Conservation (phyloP, 2,329 filamentous ascomycete genomes). For the Aschersonia sp. region DNA sequence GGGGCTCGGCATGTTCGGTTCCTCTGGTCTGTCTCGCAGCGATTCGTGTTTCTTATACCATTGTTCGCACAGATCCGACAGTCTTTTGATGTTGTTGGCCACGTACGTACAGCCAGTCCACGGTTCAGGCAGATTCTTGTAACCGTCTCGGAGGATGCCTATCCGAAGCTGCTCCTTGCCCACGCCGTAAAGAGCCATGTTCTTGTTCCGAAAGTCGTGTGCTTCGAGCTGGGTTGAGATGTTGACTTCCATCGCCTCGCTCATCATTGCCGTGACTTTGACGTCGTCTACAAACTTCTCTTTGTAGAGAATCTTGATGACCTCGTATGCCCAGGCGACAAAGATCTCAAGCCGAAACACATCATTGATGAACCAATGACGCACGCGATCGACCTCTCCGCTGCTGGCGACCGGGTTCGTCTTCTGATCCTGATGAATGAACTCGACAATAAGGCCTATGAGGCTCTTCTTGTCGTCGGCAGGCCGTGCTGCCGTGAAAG, state of each 20-base stretch:
- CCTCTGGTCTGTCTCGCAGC: conserved; percentile 15
- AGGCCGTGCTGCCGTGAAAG: conserved; percentile 43
- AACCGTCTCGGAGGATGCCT: conserved; percentile 48
- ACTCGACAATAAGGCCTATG: conserved; percentile 58
- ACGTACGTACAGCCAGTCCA: conserved; percentile 67
- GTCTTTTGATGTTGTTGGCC: conserved; percentile 45
- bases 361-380: conserved; percentile 78
- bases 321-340: conserved; percentile 64
- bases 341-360: conserved; percentile 58
- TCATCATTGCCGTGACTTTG: conserved; percentile 38
- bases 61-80: conserved; percentile 40
- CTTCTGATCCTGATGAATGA: conserved; percentile 64
- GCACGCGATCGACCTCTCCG: conserved; percentile 63
- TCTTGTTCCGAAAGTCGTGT: conserved; percentile 57
- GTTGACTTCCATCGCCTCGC: conserved; percentile 52
- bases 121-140: conserved; percentile 58
- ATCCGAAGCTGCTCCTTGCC: conserved; percentile 48
- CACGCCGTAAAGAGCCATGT: conserved; percentile 60
- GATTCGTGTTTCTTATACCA: conserved; percentile 36
- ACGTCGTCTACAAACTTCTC: conserved; percentile 41
- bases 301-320: conserved; percentile 57
- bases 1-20: conserved; percentile 19
- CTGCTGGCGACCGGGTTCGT: conserved; percentile 46
- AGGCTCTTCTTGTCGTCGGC: conserved; percentile 52
- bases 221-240: conserved; percentile 43